Base-by-base conservation (phyloP, 1,139 yeast species). In the Pneumocystis canis region DNA sequence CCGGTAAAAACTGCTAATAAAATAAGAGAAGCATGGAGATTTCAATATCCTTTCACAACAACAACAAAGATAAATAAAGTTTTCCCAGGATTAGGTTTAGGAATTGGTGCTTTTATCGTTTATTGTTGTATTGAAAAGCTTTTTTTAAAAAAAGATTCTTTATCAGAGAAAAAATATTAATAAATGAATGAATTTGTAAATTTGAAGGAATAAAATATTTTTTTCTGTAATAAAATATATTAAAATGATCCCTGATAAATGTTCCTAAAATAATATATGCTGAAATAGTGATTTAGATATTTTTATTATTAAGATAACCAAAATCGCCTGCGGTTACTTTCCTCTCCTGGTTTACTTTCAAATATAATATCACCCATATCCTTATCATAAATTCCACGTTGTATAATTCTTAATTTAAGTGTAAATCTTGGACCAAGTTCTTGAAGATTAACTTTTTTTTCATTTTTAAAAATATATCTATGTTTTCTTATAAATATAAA, bases 361-460 rank as follows among this genome's bases (percentile, higher is more conserved):
- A 60, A 65, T 57, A 61, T 61, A 18, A 65, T 53, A 20, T 61
- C 62, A 14, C 64, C 64, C n/a, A 41, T 35, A 33, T 63, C 39
- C 6, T 40, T 62, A n/a, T 89, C 95, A 71, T 84, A 84, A 70
- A 92, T 80, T 60, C 97, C 98, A 77, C 84, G 85, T 73, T 90
- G 97, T 66, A 94, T 78, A 71, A 97, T 80, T 73, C 96, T 81
- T 68, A 94, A 77, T 72, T 87, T 85, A 72, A 92, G 76, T 0
- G 98, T 94, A 73, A 92, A 94, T 73, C 90, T 96, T 0, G 98
- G 98, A 0, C 98, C 98, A 61, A 92, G 78, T 72, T 94, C 98
- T 72, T 92, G 98, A 63, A 92, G 77, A 5, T 98, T 97, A 1
- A 90, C 97, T 70, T 83, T 84, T 72, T 89, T 95, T 68, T 89